These are phyloP conservation scores for Triticum urartu DNA, from an alignment of 176 grass and related monocot genomes.

Conservation along the genomic window DNA sequence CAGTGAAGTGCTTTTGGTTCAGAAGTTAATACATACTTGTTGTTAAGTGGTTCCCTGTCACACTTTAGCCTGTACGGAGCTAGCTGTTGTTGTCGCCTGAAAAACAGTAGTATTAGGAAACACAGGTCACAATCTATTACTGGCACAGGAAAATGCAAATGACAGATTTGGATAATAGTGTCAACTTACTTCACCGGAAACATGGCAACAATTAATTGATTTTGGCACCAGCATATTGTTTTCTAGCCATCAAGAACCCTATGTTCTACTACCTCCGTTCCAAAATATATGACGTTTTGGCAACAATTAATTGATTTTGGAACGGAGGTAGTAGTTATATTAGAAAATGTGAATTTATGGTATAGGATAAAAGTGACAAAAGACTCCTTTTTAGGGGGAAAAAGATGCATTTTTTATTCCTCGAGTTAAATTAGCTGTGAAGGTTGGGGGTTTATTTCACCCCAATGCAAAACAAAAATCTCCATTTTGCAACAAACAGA, in stretches of 20 bases:
- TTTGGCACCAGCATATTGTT: neutral
- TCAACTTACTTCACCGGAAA: neutral
- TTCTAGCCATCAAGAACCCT: neutral
- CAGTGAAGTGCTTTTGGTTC: slow-evolving; percentile 19
- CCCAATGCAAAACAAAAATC: neutral
- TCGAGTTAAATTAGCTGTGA: neutral
- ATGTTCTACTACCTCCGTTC: neutral
- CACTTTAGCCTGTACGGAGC: slow-evolving; percentile 92
- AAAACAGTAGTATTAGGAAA: slow-evolving; percentile 36
- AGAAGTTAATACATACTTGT: slow-evolving; percentile 52
- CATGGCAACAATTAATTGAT: slow-evolving; percentile 13
- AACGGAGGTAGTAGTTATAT: neutral
- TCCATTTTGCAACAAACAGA: neutral
- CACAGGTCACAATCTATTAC: neutral
- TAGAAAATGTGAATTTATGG: neutral
- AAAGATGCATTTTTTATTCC: neutral
- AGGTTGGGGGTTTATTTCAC: neutral
- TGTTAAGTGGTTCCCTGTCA: slow-evolving; percentile 85
- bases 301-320: no score
- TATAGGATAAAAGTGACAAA: neutral
- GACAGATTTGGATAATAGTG: neutral
- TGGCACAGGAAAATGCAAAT: neutral
- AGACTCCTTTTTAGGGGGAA: neutral
- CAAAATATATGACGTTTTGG: no score
- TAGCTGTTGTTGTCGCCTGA: slow-evolving; percentile 87